Evolutionary conservation across 2,329 filamentous ascomycete genomes (phyloP).

Genomic region (Sporothrix luriei): DNA sequence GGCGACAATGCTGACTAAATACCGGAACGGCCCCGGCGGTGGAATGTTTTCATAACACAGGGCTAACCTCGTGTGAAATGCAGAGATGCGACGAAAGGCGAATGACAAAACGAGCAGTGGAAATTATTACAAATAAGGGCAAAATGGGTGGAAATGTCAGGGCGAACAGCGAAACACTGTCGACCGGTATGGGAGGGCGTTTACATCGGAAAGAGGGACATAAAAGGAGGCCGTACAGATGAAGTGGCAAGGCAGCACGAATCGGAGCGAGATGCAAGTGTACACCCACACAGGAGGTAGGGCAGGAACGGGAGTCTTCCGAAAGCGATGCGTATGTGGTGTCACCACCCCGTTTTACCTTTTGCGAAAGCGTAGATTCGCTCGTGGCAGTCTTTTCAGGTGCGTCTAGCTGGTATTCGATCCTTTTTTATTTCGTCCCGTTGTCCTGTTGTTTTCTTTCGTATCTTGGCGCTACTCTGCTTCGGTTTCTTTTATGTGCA

Average conservation of each 20-base stretch:
- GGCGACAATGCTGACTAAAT: not conserved
- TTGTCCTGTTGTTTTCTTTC: not conserved
- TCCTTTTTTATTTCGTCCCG: not conserved
- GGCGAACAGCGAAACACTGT: not conserved
- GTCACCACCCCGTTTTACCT: conserved; percentile 11
- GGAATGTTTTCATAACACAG: conserved; percentile 1
- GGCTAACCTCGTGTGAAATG: conserved; percentile 6
- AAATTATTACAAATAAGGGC: not conserved
- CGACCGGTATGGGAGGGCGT: not conserved
- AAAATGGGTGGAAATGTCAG: not conserved
- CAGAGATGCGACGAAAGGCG: not conserved
- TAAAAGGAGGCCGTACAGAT: not conserved
- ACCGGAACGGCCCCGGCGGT: conserved; percentile 3
- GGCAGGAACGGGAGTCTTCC: conserved; percentile 15
- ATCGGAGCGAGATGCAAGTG: conserved; percentile 17
- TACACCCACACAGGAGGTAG: conserved; percentile 14
- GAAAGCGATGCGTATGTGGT: not conserved
- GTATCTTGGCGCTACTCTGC: too few relatives aligned
- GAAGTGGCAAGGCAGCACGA: conserved; percentile 1
- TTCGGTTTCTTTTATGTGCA: not conserved
- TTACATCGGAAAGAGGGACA: not conserved
- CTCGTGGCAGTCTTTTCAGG: not conserved
- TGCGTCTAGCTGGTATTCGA: not conserved
- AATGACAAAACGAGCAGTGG: not conserved
- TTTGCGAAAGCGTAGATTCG: not conserved